Evolutionary conservation across 2,329 filamentous ascomycete species (phyloP), one percentile per base, ranked within the genome.

Genomic region (Aspergillus sp.): DNA sequence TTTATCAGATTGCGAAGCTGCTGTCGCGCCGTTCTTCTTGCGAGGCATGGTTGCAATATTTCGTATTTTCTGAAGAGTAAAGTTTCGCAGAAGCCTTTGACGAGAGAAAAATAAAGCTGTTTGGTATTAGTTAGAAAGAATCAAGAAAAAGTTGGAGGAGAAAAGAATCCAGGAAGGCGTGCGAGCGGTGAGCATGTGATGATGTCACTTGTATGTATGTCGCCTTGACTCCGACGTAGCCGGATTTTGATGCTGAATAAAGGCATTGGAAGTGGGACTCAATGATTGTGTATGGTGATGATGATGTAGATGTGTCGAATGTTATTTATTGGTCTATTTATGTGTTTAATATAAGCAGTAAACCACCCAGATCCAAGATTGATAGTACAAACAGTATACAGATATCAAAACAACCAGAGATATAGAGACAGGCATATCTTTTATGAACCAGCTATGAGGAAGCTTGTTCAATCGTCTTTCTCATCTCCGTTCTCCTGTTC

Each of bases 401-500:
- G 19, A 19, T 19, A 19, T 19, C 19, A 19, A 19, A 19, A 19
- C 19, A 19, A 4, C 19, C 19, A 19, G 19, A 19, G 19, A 19
- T 19, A 19, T 19, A 19, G 2, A 19, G 19, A 19, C 19, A 19
- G 4, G 19, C 4, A 19, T 19, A 19, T 19, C 19, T 19, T 19
- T 19, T 19, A 19, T 4, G 19, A 19, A 19, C 19, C 19, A 19
- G 19, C 19, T 19, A n/a, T n/a, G n/a, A n/a, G n/a, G n/a, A n/a
- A 19, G 19, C 19, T 19, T 2, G 26, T 29, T 48, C 32, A 36
- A 45, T 52, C 46, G 44, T 57, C 59, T 7, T 65, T 50, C 9
- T 64, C 54, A 11, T 66, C 59, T n/a, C 64, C 55, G 8, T 59
- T 58, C 44, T 68, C 59, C 7, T 52, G 54, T 46, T 66, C 61